phyloP scores from a whole-genome alignment of 2,329 filamentous ascomycete species.

The Paraphaeosphaeria sporulosa region DNA sequence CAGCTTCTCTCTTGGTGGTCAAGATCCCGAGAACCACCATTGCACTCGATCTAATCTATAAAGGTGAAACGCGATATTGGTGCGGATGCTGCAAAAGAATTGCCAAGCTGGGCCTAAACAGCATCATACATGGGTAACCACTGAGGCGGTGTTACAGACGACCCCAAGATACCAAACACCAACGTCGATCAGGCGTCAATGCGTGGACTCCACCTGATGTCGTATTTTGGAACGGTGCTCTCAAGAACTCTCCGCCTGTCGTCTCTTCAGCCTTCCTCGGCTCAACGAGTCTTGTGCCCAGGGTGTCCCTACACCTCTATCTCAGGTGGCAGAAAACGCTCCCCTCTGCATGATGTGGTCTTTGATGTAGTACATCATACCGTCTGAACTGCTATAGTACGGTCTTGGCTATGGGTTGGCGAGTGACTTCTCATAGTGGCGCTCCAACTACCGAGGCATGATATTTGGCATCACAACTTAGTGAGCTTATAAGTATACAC shows the following conservation, averaged over 20 bases:
- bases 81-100: not conserved
- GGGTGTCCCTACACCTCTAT: not conserved
- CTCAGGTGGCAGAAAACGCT: not conserved
- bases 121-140: constrained; percentile 1
- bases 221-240: not conserved
- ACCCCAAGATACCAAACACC: not conserved
- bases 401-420: constrained; percentile 12
- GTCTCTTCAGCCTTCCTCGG: constrained; percentile 17
- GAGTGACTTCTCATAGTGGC: not conserved
- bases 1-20: not conserved
- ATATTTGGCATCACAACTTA: not conserved
- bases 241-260: constrained; percentile 14
- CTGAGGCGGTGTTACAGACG: not conserved
- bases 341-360: constrained; percentile 1
- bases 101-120: not conserved
- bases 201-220: not conserved
- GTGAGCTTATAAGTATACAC: constrained; percentile 10
- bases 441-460: not conserved
- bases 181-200: not conserved
- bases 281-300: not conserved
- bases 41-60: not conserved
- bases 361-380: not conserved
- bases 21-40: not conserved
- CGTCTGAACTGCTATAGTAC: not conserved
- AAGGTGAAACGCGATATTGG: not conserved